Evolutionary conservation across 306 rosid genomes (phyloP), one percentile per base, ranked within the genome.

Genomic region (Acacia acuminata): DNA sequence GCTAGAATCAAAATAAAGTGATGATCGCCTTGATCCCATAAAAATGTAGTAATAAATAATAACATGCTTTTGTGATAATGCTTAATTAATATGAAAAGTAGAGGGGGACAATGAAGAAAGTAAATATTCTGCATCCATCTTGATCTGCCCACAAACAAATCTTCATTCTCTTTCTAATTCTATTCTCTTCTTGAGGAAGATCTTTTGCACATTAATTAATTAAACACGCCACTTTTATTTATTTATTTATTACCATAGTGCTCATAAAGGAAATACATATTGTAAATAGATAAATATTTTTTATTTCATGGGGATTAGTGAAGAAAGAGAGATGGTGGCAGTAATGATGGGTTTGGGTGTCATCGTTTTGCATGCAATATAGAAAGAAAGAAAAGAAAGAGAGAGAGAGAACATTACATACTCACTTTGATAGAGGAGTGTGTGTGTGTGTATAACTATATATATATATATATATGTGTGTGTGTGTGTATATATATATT

Each of bases 301-400:
- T n/a, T 70, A 70, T 85, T 91, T 86, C 84, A 77, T 91, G 60
- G 96, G 96, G 96, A 93, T 93, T 87, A 82, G 91, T 56, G 90
- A 84, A 84, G 74, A 87, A 93, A 85, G 84, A 85, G 76, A 81
- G 90, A 71, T 87, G 73, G 90, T 90, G 91, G 86, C 84, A 86
- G 90, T 84, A 91, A 93, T 91, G 93, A 93, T 90, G 89, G 79
- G 76, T 83, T 85, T 19, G 84, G 83, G 66, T 84, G 87, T 90
- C 92, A 87, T 93, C 78, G 89, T 91, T 80, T 89, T 91, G 90
- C 92, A 89, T 90, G 88, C 90, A 88, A 83, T 64, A 80, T 66
- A 83, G 78, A 86, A 53, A 79, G 38, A 61, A 36, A 68, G 63
- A 43, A n/a, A 69, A 27, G 8, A 30, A 0, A 19, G 36, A 25